phyloP scores from a whole-genome alignment of 768 basidiomycete species.

The Pisolithus orientalis region DNA sequence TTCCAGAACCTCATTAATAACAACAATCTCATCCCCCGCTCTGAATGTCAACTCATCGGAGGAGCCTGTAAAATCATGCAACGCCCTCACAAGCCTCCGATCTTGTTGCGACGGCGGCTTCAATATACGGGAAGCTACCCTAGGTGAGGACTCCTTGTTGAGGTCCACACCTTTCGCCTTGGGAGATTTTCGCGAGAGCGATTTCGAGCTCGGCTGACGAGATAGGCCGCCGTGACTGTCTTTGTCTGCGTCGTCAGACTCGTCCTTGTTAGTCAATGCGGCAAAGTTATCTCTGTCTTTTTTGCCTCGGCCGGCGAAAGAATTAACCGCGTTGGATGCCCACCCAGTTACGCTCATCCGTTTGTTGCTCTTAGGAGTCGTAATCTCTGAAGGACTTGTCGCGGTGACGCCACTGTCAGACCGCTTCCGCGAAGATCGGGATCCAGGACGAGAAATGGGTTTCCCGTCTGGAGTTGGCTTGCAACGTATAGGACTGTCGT shows the following conservation, averaged over 20 bases:
- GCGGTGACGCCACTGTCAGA: conserved; percentile 48
- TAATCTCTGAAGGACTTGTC: conserved; percentile 30
- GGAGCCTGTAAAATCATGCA: conserved; percentile 70
- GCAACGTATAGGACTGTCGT: conserved; percentile 23
- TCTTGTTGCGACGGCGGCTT: conserved; percentile 46
- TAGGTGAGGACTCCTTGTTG: conserved; percentile 24
- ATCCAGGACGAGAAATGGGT: conserved; percentile 47
- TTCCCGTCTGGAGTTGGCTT: conserved; percentile 38
- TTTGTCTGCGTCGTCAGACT: conserved; percentile 20
- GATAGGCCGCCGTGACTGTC: conserved; percentile 19
- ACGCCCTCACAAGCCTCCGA: conserved; percentile 55
- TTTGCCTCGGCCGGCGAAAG: conserved; percentile 50
- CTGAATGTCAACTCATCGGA: conserved; percentile 75
- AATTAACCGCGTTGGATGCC: conserved; percentile 61
- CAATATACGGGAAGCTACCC: conserved; percentile 34
- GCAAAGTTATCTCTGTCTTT: conserved; percentile 62
- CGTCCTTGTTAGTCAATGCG: conserved; percentile 43
- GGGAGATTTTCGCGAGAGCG: conserved; percentile 23
- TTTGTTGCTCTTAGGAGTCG: conserved; percentile 34
- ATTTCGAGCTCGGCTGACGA: conserved; percentile 32
- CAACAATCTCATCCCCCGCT: conserved; percentile 67
- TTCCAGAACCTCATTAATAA: conserved; percentile 76
- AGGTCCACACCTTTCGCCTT: conserved; percentile 19
- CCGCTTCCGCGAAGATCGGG: conserved; percentile 59
- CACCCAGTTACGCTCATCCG: conserved; percentile 39